Evolutionary conservation across 768 basidiomycete species (phyloP).

Genomic region (Myochromella boudieri): DNA sequence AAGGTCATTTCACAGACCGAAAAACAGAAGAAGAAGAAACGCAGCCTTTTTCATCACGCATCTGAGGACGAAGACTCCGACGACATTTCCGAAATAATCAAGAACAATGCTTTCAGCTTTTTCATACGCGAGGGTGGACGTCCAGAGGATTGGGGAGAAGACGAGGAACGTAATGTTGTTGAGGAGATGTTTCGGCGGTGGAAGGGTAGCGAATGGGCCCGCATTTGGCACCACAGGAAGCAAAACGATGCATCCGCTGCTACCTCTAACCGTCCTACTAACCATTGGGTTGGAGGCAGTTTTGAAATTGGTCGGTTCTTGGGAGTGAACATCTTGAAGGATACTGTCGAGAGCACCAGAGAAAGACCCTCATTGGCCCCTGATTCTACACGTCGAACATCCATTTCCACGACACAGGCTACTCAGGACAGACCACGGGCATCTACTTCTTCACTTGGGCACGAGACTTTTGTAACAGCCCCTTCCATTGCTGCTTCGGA

Average conservation of each 20-base stretch:
- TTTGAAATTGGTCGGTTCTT: slow-evolving; percentile 80
- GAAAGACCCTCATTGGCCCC: slow-evolving; percentile 11
- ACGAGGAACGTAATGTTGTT: slow-evolving; percentile 45
- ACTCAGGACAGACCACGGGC: slow-evolving; percentile 7
- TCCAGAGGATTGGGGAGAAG: slow-evolving; percentile 65
- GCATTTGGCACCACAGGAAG: slow-evolving; percentile 38
- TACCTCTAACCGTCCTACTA: slow-evolving; percentile 12
- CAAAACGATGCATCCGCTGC: slow-evolving; percentile 24
- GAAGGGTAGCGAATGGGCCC: slow-evolving; percentile 69
- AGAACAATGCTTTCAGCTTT: slow-evolving; percentile 60
- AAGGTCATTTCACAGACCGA: slow-evolving; percentile 46
- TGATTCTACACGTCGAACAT: slow-evolving; percentile 4
- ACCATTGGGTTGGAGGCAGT: slow-evolving; percentile 67
- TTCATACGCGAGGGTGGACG: slow-evolving; percentile 66
- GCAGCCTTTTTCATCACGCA: slow-evolving; percentile 23
- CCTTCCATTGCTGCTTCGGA: no score
- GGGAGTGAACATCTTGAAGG: slow-evolving; percentile 60
- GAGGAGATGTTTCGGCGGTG: slow-evolving; percentile 62
- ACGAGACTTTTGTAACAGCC: slow-evolving; percentile 27
- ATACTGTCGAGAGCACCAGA: slow-evolving; percentile 21
- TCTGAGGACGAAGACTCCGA: slow-evolving; percentile 25
- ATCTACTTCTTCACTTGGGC: slow-evolving; percentile 10
- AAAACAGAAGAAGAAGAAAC: slow-evolving; percentile 27
- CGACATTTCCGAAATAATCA: slow-evolving; percentile 48
- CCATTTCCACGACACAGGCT: neutral